Evolutionary conservation across 2,329 filamentous ascomycete genomes (phyloP).

Genomic region (Fusarium albosuccineum): DNA sequence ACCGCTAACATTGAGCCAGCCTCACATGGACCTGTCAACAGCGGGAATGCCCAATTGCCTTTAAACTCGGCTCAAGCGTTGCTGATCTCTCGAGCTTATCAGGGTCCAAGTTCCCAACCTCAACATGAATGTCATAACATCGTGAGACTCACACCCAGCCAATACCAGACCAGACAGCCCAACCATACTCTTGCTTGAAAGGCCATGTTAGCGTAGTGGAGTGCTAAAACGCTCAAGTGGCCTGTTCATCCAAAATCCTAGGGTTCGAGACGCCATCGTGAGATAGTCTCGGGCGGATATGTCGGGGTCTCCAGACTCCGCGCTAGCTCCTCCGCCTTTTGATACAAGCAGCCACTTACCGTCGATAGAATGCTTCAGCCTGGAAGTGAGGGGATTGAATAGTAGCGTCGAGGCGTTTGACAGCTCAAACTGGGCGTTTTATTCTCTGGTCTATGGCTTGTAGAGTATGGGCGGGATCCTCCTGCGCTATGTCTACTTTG

Average conservation of each 20-base stretch:
- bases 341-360: neutral
- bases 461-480: neutral
- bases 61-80: neutral
- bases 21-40: neutral
- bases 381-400: constrained; percentile 3
- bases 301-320: neutral
- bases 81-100: neutral
- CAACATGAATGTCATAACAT: too few species aligned
- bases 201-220: neutral
- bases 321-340: neutral
- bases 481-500: neutral
- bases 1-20: neutral
- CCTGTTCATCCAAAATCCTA: neutral
- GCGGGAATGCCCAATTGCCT: neutral
- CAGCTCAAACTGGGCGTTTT: constrained; percentile 2
- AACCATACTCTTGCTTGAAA: neutral
- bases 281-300: too few species aligned
- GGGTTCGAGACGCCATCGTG: neutral
- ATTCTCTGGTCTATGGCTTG: neutral
- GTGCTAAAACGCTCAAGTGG: neutral
- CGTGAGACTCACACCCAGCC: neutral
- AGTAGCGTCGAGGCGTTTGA: neutral
- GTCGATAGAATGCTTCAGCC: constrained; percentile 13
- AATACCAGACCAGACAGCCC: neutral
- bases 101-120: neutral